Conservation (phyloP, 345 rosid species). For the Pistacia integerrima region DNA sequence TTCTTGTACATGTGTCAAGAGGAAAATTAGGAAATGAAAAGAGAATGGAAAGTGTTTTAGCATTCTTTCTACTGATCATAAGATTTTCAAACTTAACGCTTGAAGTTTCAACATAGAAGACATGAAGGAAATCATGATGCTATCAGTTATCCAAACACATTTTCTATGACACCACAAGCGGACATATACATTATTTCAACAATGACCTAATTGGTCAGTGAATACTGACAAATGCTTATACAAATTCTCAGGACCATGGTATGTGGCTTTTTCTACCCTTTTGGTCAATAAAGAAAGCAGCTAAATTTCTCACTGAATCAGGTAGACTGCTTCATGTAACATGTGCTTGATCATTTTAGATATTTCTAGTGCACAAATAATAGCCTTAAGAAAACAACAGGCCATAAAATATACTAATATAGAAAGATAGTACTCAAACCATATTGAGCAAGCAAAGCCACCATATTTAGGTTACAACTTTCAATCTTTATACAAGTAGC, state of each 20-base stretch:
- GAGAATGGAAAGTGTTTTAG: too few relatives aligned
- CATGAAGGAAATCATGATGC: background rate
- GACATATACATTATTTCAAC: background rate
- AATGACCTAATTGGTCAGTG: background rate
- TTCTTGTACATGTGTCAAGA: too few relatives aligned
- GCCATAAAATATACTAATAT: too few relatives aligned
- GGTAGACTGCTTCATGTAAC: background rate
- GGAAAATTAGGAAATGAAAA: too few relatives aligned
- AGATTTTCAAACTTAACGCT: background rate
- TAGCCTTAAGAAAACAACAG: background rate
- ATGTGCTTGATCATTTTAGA: background rate
- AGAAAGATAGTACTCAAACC: background rate
- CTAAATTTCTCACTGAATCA: background rate
- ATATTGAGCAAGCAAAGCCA: background rate
- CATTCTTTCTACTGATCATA: background rate
- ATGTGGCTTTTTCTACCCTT: background rate
- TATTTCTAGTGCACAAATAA: background rate
- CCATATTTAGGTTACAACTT: background rate
- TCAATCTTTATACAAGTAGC: background rate
- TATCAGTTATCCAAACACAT: background rate
- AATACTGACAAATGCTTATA: background rate
- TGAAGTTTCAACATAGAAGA: background rate
- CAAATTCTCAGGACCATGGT: background rate
- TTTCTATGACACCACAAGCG: background rate
- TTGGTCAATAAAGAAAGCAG: background rate